Evolutionary conservation across 2,329 filamentous ascomycete genomes (phyloP).

Genomic region (Fusarium robinianum): DNA sequence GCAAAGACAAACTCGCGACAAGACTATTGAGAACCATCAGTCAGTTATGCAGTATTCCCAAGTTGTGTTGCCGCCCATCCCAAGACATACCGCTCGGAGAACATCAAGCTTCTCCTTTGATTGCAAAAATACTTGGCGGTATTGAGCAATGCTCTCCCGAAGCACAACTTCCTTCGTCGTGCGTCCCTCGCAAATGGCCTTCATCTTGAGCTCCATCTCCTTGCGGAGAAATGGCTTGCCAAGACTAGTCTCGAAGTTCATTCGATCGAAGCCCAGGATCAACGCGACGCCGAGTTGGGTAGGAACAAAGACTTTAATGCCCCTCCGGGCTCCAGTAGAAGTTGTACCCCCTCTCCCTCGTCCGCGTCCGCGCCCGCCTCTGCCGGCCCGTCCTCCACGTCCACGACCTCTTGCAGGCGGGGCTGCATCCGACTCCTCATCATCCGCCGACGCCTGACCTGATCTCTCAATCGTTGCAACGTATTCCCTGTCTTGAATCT

Average conservation of each 20-base stretch:
- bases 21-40: slow-evolving; percentile 37
- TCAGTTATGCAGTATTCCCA: slow-evolving; percentile 21
- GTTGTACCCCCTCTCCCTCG: slow-evolving; percentile 47
- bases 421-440: slow-evolving; percentile 45
- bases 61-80: slow-evolving; percentile 3
- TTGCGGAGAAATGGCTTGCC: slow-evolving; percentile 96
- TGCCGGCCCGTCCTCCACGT: slow-evolving; percentile 48
- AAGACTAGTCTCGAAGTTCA: slow-evolving; percentile 89
- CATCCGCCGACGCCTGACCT: slow-evolving; percentile 43
- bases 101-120: slow-evolving; percentile 75
- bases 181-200: slow-evolving; percentile 88
- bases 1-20: slow-evolving; percentile 46
- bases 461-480: slow-evolving; percentile 65
- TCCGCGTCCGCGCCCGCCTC: slow-evolving; percentile 41
- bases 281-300: slow-evolving; percentile 89
- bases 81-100: slow-evolving; percentile 61
- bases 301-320: slow-evolving; percentile 86
- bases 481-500: slow-evolving; percentile 89
- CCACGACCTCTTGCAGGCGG: slow-evolving; percentile 52
- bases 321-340: slow-evolving; percentile 50
- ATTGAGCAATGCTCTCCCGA: slow-evolving; percentile 82
- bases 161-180: slow-evolving; percentile 76
- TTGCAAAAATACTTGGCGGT: slow-evolving; percentile 82
- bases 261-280: slow-evolving; percentile 91
- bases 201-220: slow-evolving; percentile 98